These are phyloP conservation scores for Ophiostoma novo-ulmi DNA, from an alignment of 2,329 filamentous ascomycete species.

Conservation along the genomic window DNA sequence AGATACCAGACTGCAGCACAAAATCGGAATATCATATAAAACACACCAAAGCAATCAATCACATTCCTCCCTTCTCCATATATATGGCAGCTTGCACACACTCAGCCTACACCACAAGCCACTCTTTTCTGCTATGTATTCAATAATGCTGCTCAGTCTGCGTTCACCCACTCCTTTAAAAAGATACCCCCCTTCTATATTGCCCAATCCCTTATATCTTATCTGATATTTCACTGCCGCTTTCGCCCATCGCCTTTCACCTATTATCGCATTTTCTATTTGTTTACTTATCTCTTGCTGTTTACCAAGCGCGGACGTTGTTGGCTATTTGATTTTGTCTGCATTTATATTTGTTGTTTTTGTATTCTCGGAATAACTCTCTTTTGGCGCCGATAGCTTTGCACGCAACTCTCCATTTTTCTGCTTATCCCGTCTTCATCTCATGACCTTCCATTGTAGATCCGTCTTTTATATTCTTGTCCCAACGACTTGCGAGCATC, in stretches of 20 bases:
- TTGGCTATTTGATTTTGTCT: not conserved
- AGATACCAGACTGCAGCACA: not conserved
- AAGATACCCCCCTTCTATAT: slow-evolving; percentile 11
- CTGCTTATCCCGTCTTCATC: not conserved
- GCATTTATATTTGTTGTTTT: not conserved
- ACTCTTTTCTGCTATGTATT: not conserved
- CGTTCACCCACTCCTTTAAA: not conserved
- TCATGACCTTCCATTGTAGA: not conserved
- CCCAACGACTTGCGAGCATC: not conserved
- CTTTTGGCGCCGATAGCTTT: not conserved
- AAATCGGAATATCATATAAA: not conserved
- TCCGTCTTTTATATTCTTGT: not conserved
- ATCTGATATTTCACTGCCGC: not conserved
- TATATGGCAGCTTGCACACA: not conserved
- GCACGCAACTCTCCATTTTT: not conserved
- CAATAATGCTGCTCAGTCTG: not conserved
- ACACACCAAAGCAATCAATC: not conserved
- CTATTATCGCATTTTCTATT: not conserved
- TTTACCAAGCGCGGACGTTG: slow-evolving; percentile 11
- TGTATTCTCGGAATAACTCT: not conserved
- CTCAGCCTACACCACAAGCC: not conserved
- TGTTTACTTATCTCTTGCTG: not conserved
- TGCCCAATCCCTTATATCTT: not conserved
- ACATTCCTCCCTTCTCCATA: not conserved
- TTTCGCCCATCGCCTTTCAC: not conserved